Evolutionary conservation across 2,329 filamentous ascomycete species (phyloP).

Genomic region (Talaromyces albobiverticillius): DNA sequence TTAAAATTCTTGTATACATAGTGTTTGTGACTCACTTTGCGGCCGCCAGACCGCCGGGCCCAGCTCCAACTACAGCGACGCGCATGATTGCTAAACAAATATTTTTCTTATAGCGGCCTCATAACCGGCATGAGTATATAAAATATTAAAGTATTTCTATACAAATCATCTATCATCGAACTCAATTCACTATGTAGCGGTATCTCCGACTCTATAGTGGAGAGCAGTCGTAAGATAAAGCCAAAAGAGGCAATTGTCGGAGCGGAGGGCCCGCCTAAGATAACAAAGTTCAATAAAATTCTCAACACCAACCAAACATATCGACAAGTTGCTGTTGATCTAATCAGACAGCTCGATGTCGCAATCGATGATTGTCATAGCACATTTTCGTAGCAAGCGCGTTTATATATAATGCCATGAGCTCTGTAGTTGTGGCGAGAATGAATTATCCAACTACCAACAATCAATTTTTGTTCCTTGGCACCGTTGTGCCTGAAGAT

Average conservation of each 20-base stretch:
- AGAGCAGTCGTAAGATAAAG: not conserved
- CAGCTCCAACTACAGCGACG: conserved; percentile 4
- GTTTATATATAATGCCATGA: not conserved
- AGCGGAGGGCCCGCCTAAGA: no score
- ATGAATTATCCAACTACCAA: no score
- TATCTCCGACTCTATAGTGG: not conserved
- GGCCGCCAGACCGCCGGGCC: conserved; percentile 5
- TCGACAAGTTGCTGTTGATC: not conserved
- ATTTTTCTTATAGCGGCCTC: not conserved
- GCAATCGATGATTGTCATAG: not conserved
- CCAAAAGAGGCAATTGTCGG: not conserved
- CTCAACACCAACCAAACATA: not conserved
- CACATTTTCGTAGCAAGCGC: not conserved
- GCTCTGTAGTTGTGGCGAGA: not conserved
- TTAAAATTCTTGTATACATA: conserved; percentile 21
- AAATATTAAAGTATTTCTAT: no score
- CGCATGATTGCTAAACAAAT: not conserved
- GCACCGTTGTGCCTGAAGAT: not conserved
- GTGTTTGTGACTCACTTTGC: conserved; percentile 8
- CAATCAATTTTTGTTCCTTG: no score
- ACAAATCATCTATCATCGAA: no score
- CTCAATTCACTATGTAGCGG: not conserved
- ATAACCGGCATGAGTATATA: no score
- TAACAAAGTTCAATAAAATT: no score
- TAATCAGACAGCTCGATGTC: not conserved